Evolutionary conservation across 129 eudicot genomes (phyloP).

Genomic region (sunflower (Helianthus annuus)): HanXRQr2.0-SUNRISE NC_035444.2:44545049-44545548

Average conservation of each 20-base stretch:
- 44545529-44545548: background rate
- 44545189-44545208: no score
- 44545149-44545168: no score
- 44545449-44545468: constrained; percentile 96
- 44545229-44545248: no score
- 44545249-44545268: no score
- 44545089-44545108: no score
- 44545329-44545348: constrained; percentile 78
- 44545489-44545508: background rate
- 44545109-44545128: no score
- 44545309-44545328: constrained; percentile 2
- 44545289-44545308: background rate
- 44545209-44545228: no score
- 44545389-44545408: constrained; percentile 84
- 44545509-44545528: background rate
- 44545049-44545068: no score
- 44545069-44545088: no score
- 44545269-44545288: no score
- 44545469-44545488: constrained; percentile 67
- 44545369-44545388: constrained; percentile 73
- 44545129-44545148: background rate
- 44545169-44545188: no score
- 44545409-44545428: constrained; percentile 92
- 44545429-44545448: constrained; percentile 98
- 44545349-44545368: constrained; percentile 82